Base-by-base conservation (phyloP, 352 stramenopile genomes). In the Pythium scleroteichum region DNA sequence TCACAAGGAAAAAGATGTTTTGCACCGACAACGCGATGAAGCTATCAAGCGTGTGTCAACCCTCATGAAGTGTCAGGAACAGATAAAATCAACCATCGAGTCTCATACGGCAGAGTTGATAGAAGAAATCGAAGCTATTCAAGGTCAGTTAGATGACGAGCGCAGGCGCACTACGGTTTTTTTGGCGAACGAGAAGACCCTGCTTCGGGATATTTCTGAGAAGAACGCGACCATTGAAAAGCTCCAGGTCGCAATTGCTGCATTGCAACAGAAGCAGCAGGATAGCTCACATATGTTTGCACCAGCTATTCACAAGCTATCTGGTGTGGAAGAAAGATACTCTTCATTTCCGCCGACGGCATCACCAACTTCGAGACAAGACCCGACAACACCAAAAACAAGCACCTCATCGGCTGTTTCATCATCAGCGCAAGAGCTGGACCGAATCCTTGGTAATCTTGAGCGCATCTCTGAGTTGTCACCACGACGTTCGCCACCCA, bases 401-500 rank as follows among this genome's bases (percentile, higher is more conserved):
- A 62, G 53, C 57, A 64, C 57, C 20, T 63, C 53, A 0, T 59
- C 53, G 13, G 44, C 42, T 14, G 49, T 56, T 14, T 62, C 53
- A 0, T 60, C 71, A n/a, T 71, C 78, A 9, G 61, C 70, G 5
- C 77, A 79, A 50, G 81, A 90, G 53, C 74, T 90, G 40, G 77
- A 88, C 32, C 71, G 82, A 27, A 58, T 90, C n/a, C 66, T 90
- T 53, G 76, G 68, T 51, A 88, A 85, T 46, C 64, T 90, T 46
- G 81, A 90, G 61, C 81, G 72, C 42, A 90, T 88, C 24, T 88
- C 81, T 4, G 64, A 85, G 48, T 85, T 88, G 26, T 88, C 78
- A 14, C 53, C 69, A 23, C 67, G 73, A 24, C 44, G 39, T 6
- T 67, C 59, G 23, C 45, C 59, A 7, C 52, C 59, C n/a, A 32